These are phyloP conservation scores for Trichoderma sp. DNA, from an alignment of 2,329 filamentous ascomycete species.

Conservation along the genomic window DNA sequence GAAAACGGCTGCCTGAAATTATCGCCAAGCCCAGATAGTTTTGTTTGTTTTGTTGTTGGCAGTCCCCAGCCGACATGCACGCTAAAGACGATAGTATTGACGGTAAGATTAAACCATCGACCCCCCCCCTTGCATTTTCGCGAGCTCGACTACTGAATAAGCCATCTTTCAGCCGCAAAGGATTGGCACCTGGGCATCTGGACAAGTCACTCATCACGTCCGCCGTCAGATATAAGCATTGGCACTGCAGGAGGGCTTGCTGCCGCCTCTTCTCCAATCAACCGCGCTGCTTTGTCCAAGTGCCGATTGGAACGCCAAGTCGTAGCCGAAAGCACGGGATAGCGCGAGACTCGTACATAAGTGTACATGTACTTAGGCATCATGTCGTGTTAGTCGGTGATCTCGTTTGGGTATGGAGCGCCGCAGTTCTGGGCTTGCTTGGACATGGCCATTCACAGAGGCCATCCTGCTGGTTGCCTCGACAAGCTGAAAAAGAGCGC, in stretches of 20 bases:
- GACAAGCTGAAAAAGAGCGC: not conserved
- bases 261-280: not conserved
- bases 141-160: not conserved
- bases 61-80: not conserved
- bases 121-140: not conserved
- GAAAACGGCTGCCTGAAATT: not conserved
- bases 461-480: not conserved
- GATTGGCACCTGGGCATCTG: not conserved
- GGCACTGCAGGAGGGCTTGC: slow-evolving; percentile 4
- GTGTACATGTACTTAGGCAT: not conserved
- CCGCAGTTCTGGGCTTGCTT: not conserved
- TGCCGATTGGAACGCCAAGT: not conserved
- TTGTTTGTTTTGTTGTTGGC: not conserved
- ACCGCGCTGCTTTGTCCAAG: not conserved
- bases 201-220: not conserved
- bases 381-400: not conserved
- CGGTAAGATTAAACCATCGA: not conserved
- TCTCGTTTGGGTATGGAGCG: not conserved
- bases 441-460: not conserved
- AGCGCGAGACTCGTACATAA: not conserved
- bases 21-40: not conserved
- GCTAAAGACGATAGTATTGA: slow-evolving; percentile 3
- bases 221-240: not conserved
- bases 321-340: not conserved
- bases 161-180: slow-evolving; percentile 15